Evolutionary conservation across 1,284 basidiomycete genomes (phyloP).

Genomic region (Takashimella koratensis): DNA sequence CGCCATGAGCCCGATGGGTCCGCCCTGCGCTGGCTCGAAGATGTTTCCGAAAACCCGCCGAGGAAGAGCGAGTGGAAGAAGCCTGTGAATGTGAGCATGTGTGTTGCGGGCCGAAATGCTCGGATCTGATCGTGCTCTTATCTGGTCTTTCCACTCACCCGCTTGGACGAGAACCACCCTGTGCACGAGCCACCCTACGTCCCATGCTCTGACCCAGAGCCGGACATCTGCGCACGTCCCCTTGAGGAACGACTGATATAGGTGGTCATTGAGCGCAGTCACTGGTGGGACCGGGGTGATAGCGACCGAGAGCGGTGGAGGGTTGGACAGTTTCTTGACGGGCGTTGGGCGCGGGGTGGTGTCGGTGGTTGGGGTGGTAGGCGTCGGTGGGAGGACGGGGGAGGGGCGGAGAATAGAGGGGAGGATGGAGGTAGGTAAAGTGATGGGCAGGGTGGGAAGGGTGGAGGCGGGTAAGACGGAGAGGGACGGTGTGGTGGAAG

Average conservation of each 20-base stretch:
- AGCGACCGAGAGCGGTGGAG: slow-evolving; percentile 7
- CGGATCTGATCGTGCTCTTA: too few relatives aligned
- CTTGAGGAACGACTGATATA: slow-evolving; percentile 68
- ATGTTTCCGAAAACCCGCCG: slow-evolving; percentile 64
- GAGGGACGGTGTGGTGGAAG: background rate
- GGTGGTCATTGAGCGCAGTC: slow-evolving; percentile 52
- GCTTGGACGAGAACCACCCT: slow-evolving; percentile 80
- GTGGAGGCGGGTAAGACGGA: background rate
- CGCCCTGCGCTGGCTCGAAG: slow-evolving; percentile 22
- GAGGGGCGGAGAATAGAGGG: background rate
- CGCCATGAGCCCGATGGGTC: slow-evolving; percentile 21
- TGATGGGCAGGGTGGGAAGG: background rate
- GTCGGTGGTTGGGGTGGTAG: background rate
- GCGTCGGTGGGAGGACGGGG: background rate
- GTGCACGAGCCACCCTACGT: slow-evolving; percentile 71
- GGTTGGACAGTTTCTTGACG: slow-evolving; percentile 10
- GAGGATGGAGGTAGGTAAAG: background rate
- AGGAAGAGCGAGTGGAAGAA: slow-evolving; percentile 83
- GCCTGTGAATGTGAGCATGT: slow-evolving; percentile 55
- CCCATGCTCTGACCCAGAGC: slow-evolving; percentile 68
- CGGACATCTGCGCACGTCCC: slow-evolving; percentile 71
- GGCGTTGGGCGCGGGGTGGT: slow-evolving; percentile 9
- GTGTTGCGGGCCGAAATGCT: too few relatives aligned
- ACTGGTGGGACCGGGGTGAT: slow-evolving; percentile 22
- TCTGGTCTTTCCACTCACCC: too few relatives aligned